Evolutionary conservation across 176 grass and related monocot genomes (phyloP).

Genomic region (Lolium multiflorum): DNA sequence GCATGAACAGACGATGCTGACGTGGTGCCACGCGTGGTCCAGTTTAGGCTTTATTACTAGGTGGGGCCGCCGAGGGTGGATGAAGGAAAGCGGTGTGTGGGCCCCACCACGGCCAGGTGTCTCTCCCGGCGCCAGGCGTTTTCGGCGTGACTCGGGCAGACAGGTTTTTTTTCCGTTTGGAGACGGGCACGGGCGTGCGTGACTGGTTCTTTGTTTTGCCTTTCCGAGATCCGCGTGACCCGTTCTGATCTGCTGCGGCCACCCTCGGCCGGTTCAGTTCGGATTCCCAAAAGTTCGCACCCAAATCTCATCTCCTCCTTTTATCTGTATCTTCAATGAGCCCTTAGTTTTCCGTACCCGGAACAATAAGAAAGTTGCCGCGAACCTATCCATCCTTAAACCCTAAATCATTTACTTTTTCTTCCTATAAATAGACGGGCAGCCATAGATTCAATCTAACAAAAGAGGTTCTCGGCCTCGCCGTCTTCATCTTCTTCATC

Average conservation of each 20-base stretch:
- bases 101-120: background rate
- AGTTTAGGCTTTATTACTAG: conserved; percentile 11
- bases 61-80: background rate
- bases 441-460: no score
- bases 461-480: no score
- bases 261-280: background rate
- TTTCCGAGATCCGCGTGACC: background rate
- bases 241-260: background rate
- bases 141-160: background rate
- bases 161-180: background rate
- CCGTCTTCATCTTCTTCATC: no score
- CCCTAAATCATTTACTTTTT: no score
- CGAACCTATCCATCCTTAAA: no score
- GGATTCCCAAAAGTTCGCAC: background rate
- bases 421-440: no score
- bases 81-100: background rate
- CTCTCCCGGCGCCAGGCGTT: background rate
- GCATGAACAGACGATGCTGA: conserved; percentile 16
- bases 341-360: no score
- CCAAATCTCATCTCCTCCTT: background rate
- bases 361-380: no score
- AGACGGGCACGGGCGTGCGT: background rate
- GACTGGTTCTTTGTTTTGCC: background rate
- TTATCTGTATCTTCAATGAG: background rate
- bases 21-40: conserved; percentile 44